A percentile compares a stretch with the other conserved stretches of the same genome.
Conservation (phyloP, 2,329 filamentous ascomycete species). For the Curvularia hawaiiensis region DNA sequence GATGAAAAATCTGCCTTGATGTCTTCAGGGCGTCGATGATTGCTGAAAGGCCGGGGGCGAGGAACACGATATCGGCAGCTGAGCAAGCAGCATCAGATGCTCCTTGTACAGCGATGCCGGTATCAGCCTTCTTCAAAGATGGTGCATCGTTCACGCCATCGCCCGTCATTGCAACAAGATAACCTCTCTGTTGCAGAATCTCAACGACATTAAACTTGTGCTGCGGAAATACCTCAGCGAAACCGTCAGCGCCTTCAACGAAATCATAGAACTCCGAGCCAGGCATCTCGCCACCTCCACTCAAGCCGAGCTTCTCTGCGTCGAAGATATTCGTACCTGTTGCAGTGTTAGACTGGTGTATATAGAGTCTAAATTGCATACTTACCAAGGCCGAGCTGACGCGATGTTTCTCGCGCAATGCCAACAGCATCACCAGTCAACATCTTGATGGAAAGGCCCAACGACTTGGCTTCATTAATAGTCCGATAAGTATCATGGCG, state of each 20-base stretch:
- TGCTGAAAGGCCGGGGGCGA: conserved; percentile 86
- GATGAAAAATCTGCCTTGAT: conserved; percentile 93
- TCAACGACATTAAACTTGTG: conserved; percentile 96
- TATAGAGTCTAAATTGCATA: background rate
- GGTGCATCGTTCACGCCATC: conserved; percentile 95
- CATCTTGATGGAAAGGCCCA: conserved; percentile 94
- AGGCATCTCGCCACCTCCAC: conserved; percentile 89
- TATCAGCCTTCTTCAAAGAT: conserved; percentile 94
- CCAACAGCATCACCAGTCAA: conserved; percentile 93
- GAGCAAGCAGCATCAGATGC: conserved; percentile 89
- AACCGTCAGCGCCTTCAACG: conserved; percentile 92
- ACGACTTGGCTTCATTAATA: conserved; percentile 84
- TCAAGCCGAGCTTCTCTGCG: conserved; percentile 87
- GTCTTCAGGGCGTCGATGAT: conserved; percentile 94
- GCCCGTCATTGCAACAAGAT: conserved; percentile 95
- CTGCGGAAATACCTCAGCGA: conserved; percentile 92
- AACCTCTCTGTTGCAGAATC: conserved; percentile 90
- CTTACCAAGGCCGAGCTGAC: conserved; percentile 77
- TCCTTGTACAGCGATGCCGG: conserved; percentile 92
- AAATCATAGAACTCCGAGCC: conserved; percentile 95
- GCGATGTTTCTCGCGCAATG: conserved; percentile 89
- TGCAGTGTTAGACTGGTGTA: background rate
- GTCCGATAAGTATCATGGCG: conserved; percentile 90
- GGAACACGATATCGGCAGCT: conserved; percentile 91
- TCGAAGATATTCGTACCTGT: conserved; percentile 88